Conservation (phyloP, 495 filamentous ascomycete species). For the Penicillium pancosmium region DNA sequence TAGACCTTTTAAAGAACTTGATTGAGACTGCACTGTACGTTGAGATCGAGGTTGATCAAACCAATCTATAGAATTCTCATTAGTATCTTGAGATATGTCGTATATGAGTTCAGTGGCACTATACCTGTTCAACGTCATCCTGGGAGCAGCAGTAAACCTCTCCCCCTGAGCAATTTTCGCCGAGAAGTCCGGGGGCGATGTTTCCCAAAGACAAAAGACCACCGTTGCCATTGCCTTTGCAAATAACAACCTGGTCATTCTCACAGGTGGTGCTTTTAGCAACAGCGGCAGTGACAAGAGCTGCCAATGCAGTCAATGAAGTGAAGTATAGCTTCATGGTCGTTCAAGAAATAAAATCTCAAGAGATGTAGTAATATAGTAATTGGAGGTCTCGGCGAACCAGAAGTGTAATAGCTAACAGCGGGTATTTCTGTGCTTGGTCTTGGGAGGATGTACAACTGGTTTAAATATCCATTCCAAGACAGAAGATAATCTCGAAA, state of each 20-base stretch:
- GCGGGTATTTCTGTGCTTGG: too few relatives aligned
- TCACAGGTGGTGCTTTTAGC: constrained; percentile 4
- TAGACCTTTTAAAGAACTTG: constrained; percentile 6
- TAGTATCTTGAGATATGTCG: not conserved
- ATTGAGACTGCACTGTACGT: constrained; percentile 18
- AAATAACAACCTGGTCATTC: constrained; percentile 15
- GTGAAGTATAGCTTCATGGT: too few relatives aligned
- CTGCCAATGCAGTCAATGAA: too few relatives aligned
- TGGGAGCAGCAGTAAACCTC: constrained; percentile 18
- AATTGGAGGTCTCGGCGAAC: too few relatives aligned
- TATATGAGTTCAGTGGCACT: not conserved
- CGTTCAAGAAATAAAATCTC: too few relatives aligned
- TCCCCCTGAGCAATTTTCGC: constrained; percentile 11
- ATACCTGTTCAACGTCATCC: constrained; percentile 15
- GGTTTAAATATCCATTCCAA: too few relatives aligned
- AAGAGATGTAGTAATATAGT: too few relatives aligned
- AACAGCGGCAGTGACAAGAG: not conserved
- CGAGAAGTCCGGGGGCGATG: constrained; percentile 8
- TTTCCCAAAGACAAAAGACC: constrained; percentile 16
- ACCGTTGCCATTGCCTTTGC: constrained; percentile 10
- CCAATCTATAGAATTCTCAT: constrained; percentile 5
- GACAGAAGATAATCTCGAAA: too few relatives aligned
- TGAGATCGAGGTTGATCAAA: constrained; percentile 17
- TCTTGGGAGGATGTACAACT: too few relatives aligned
- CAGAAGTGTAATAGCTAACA: too few relatives aligned